These are phyloP conservation scores for Harringtonia lauricola DNA, from an alignment of 2,329 filamentous ascomycete species.

Conservation along the genomic window DNA sequence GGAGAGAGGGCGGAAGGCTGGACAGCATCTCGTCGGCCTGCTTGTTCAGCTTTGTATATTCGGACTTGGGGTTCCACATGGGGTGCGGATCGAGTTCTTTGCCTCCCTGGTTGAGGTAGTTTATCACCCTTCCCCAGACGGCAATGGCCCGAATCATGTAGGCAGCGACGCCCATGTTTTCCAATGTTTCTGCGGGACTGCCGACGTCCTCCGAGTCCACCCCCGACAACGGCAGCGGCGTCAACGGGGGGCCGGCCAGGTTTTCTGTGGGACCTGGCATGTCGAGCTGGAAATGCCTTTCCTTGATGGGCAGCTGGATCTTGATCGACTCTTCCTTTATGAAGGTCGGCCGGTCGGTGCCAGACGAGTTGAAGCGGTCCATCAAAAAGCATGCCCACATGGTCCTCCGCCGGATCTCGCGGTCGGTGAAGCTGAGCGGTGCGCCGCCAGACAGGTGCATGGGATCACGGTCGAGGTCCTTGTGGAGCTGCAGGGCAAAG, in stretches of 20 bases:
- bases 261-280: constrained; percentile 82
- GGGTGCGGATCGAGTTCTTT: constrained; percentile 66
- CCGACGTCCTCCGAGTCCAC: constrained; percentile 54
- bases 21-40: constrained; percentile 61
- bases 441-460: constrained; percentile 48
- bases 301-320: constrained; percentile 83
- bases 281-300: constrained; percentile 81
- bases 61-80: constrained; percentile 75
- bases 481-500: constrained; percentile 87
- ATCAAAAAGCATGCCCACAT: constrained; percentile 99
- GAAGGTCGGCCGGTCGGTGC: constrained; percentile 84
- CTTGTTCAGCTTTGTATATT: constrained; percentile 58
- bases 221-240: constrained; percentile 37
- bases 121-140: constrained; percentile 81
- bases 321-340: constrained; percentile 81
- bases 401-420: constrained; percentile 81
- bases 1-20: constrained; percentile 58
- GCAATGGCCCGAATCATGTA: constrained; percentile 80
- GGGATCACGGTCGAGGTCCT: constrained; percentile 77
- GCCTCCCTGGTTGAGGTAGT: constrained; percentile 82
- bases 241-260: constrained; percentile 44
- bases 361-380: constrained; percentile 95
- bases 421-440: constrained; percentile 78
- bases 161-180: constrained; percentile 90
- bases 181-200: constrained; percentile 52